Evolutionary conservation across 2,329 filamentous ascomycete species (phyloP).

Genomic region (Aspergillus persii): DNA sequence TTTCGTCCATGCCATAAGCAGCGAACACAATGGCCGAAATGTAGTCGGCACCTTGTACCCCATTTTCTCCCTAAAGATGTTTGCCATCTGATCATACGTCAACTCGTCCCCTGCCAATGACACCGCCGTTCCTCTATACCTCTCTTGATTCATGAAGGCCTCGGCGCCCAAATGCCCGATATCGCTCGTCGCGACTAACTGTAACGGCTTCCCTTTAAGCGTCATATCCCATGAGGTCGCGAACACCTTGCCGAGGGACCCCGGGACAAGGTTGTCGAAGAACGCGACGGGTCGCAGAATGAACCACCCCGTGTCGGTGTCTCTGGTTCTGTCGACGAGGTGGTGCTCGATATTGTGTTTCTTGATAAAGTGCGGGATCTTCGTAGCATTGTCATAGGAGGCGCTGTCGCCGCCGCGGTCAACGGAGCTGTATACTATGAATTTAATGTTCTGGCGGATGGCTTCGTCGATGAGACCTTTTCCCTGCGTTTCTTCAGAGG

Average conservation of each 20-base stretch:
- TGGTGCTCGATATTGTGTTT: constrained; percentile 64
- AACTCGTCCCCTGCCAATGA: constrained; percentile 55
- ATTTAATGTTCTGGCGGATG: constrained; percentile 53
- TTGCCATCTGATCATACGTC: constrained; percentile 45
- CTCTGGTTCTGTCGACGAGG: constrained; percentile 44
- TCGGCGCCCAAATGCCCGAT: constrained; percentile 53
- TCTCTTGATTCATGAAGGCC: constrained; percentile 47
- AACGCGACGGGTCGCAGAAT: constrained; percentile 63
- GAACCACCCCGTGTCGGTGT: constrained; percentile 56
- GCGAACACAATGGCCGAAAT: constrained; percentile 42
- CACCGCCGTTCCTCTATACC: constrained; percentile 35
- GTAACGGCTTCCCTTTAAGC: constrained; percentile 44
- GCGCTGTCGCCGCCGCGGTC: constrained; percentile 58
- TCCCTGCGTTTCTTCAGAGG: constrained; percentile 54
- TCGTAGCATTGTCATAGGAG: constrained; percentile 52
- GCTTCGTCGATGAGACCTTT: constrained; percentile 58
- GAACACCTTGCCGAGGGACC: constrained; percentile 51
- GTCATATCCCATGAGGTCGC: constrained; percentile 41
- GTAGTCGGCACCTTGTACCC: constrained; percentile 44
- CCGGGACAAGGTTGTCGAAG: constrained; percentile 55
- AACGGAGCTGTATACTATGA: constrained; percentile 64
- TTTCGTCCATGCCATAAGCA: constrained; percentile 43
- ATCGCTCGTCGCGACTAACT: constrained; percentile 47
- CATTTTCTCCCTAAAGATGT: constrained; percentile 47
- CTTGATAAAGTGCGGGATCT: constrained; percentile 60